These are phyloP conservation scores for Claviceps arundinis DNA, from an alignment of 2,329 filamentous ascomycete genomes.

Conservation along the genomic window DNA sequence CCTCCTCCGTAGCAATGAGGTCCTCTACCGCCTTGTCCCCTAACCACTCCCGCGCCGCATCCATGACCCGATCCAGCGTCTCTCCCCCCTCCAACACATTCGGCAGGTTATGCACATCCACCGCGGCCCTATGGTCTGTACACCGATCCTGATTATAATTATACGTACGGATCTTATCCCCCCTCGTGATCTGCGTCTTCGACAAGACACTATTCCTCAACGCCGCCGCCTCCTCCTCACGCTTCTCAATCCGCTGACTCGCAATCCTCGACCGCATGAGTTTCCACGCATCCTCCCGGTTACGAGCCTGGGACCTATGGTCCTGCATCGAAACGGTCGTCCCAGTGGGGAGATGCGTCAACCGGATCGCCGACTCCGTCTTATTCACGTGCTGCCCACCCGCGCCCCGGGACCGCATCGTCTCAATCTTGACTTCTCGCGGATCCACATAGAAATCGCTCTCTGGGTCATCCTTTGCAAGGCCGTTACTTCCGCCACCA, in stretches of 20 bases:
- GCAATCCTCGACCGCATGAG: slow-evolving; percentile 72
- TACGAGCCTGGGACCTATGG: slow-evolving; percentile 76
- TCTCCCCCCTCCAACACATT: slow-evolving; percentile 65
- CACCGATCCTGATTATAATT: slow-evolving; percentile 66
- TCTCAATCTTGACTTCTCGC: slow-evolving; percentile 69
- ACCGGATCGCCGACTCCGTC: slow-evolving; percentile 85
- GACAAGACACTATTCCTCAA: slow-evolving; percentile 69
- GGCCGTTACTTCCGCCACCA: slow-evolving; percentile 21
- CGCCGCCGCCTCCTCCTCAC: slow-evolving; percentile 65
- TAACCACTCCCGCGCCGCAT: slow-evolving; percentile 65
- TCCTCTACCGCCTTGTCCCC: slow-evolving; percentile 60
- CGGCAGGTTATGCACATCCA: slow-evolving; percentile 68
- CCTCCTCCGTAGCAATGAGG: slow-evolving; percentile 51
- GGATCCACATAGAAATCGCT: slow-evolving; percentile 87
- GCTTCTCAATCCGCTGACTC: slow-evolving; percentile 63
- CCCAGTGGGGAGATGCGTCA: slow-evolving; percentile 81
- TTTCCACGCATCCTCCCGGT: slow-evolving; percentile 78
- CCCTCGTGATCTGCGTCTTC: slow-evolving; percentile 69
- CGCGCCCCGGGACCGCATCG: slow-evolving; percentile 83
- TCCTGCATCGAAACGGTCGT: slow-evolving; percentile 89
- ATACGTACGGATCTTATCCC: slow-evolving; percentile 90
- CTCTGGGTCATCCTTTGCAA: slow-evolving; percentile 63
- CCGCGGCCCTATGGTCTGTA: slow-evolving; percentile 74
- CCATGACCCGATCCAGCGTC: slow-evolving; percentile 61
- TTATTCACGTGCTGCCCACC: slow-evolving; percentile 98